Base-by-base conservation (phyloP, 2,329 filamentous ascomycete genomes). In the Aspergillus eucalypticola region DNA sequence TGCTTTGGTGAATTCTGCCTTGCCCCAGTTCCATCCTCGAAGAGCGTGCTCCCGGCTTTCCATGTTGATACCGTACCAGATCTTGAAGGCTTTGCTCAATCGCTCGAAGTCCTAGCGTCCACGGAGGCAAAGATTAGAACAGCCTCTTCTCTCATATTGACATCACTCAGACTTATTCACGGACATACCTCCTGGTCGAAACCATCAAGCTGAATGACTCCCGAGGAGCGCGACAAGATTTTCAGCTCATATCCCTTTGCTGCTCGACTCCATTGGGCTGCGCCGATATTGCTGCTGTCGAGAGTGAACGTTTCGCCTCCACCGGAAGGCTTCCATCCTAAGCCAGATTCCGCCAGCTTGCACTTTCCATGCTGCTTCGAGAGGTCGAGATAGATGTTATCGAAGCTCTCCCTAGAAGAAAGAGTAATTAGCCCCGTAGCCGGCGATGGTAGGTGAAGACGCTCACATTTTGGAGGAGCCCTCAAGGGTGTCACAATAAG, bases 1-100 rank as follows among this genome's bases (percentile, higher is more conserved):
- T 57, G 92, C 90, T 79, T 98, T 96, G 63, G 90, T 89, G 75
- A 99, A 96, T 71, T 99, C 95, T 65, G 92, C 91, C 79, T 98
- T 99, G 71, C 95, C 95, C 96, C 95, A 99, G 76, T 99, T 99
- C 95, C 95, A 99, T 59, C 95, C 95, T 68, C 95, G 88, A 60
- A 99, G 82, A 23, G 95, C 92, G 77, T 98, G 95, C 78, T 99
- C 95, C 77, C 91, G 92, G 76, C 87, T 91, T 75, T 98, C 93
- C 60, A 99, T 85, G 70, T 88, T 92, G 71, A 95, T 90, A 79
- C 92, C 95, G 79, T 98, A 99, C 91, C 94, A 98, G 72, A 94
- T 91, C 81, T 97, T 98, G 84, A 99, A 97, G 67, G 95, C 87
- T 76, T 96, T 97, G 79, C 83, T 85, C 13, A 97, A 82, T 58